Percentiles rank a stretch among this genome's conserved stretches.
These are phyloP conservation scores for Lodderomyces orthopsilosis DNA, from an alignment of 1,139 yeast species.

Conservation along the genomic window DNA sequence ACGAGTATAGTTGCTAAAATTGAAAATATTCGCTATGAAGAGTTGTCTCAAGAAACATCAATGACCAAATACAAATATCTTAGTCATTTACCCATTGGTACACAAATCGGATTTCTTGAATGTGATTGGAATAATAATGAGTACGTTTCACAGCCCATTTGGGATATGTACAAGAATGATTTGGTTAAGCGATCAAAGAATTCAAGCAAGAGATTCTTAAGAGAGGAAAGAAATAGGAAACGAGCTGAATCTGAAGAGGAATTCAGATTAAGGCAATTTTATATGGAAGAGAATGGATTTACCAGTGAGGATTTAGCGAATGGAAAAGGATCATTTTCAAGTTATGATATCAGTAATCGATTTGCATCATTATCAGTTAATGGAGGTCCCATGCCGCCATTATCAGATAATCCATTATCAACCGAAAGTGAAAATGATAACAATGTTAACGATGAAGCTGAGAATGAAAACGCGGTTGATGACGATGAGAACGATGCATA, in stretches of 20 bases:
- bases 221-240: constrained; percentile 64
- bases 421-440: constrained; percentile 3
- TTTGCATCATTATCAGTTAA: constrained; percentile 34
- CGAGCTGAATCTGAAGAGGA: constrained; percentile 66
- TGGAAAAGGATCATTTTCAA: neutral
- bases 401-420: constrained; percentile 7
- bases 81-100: constrained; percentile 80
- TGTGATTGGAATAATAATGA: constrained; percentile 69
- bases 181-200: constrained; percentile 57
- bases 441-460: neutral
- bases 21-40: constrained; percentile 68
- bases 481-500: constrained; percentile 13
- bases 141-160: constrained; percentile 46
- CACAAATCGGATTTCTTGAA: constrained; percentile 80
- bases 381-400: constrained; percentile 14
- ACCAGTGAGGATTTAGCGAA: neutral
- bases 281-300: constrained; percentile 51
- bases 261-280: constrained; percentile 52
- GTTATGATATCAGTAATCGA: constrained; percentile 13
- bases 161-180: constrained; percentile 56
- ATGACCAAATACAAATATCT: constrained; percentile 69
- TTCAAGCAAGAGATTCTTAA: constrained; percentile 50
- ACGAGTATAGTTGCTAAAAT: constrained; percentile 56
- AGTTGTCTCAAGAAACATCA: constrained; percentile 50
- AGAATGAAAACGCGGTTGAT: neutral